Evolutionary conservation across 2,329 filamentous ascomycete species (phyloP).

Genomic region (Talaromyces sp.): DNA sequence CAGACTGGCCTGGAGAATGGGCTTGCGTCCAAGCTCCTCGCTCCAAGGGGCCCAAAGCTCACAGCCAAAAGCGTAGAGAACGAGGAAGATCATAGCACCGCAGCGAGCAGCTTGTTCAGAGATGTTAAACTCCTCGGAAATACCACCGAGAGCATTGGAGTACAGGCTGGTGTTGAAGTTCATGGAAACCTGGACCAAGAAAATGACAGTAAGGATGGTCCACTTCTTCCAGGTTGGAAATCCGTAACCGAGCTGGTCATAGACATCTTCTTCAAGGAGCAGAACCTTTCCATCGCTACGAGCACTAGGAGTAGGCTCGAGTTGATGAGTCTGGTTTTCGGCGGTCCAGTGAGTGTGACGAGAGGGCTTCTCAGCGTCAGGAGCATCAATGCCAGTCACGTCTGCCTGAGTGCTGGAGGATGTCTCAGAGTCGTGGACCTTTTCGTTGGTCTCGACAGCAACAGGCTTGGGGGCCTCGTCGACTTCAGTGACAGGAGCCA

Average conservation of each 20-base stretch:
- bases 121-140: constrained; percentile 64
- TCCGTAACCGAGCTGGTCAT: constrained; percentile 61
- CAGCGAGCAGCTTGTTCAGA: constrained; percentile 65
- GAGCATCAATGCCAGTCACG: neutral
- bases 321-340: constrained; percentile 21
- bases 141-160: constrained; percentile 64
- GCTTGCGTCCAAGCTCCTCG: constrained; percentile 75
- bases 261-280: constrained; percentile 59
- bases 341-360: constrained; percentile 21
- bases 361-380: constrained; percentile 19
- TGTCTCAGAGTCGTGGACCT: constrained; percentile 29
- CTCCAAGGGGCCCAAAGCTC: constrained; percentile 87
- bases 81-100: constrained; percentile 74
- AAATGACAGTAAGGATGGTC: constrained; percentile 69
- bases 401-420: constrained; percentile 34
- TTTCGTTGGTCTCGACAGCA: constrained; percentile 22
- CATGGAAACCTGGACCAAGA: constrained; percentile 71
- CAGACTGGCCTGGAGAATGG: constrained; percentile 68
- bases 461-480: neutral
- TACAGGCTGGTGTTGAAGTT: constrained; percentile 75
- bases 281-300: constrained; percentile 26
- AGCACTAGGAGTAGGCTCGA: constrained; percentile 23
- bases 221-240: constrained; percentile 65
- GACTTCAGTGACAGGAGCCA: constrained; percentile 7
- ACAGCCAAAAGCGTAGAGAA: constrained; percentile 79